Evolutionary conservation across 345 rosid species (phyloP), one percentile per base, ranked within the genome.

Genomic region (Murraya koenigii): DNA sequence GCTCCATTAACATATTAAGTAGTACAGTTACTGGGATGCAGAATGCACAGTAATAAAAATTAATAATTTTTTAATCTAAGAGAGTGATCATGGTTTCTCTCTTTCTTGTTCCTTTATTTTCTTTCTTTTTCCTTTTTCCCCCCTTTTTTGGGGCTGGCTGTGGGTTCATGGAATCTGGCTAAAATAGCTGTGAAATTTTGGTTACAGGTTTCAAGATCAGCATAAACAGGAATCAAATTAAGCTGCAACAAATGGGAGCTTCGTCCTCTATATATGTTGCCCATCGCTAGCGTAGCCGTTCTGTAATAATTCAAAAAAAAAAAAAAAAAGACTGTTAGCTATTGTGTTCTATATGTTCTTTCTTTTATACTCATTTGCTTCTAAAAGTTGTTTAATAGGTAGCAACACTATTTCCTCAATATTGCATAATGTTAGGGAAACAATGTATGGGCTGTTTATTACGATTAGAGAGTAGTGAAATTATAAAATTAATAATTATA

Each of bases 151-250:
- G 26, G 52, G 38, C 56, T 67, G 44, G 19, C 33, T 84, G 8
- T 84, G 8, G 13, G 58, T 81, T 78, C 35, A 55, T 77, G 76
- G 80, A 82, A 80, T 74, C 77, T 61, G 38, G 60, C 47, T 71
- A 23, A 80, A 80, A 72, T 60, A 78, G 74, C 62, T 82, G 68
- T 64, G 52, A 58, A 30, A 55, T 69, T 70, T 68, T 78, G 39
- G 14, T 80, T 84, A 59, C 93, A 92, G 98, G 93, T 94, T 88
- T 87, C 94, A 72, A 92, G 92, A 87, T 80, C 85, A 77, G 84
- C 90, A 82, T 92, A 84, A 87, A 80, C 75, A 83, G 86, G 87
- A 77, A 54, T 63, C 65, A 52, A 76, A 62, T 26, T 30, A 62
- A 73, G 80, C 55, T 73, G 77, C 74, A 77, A 77, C 77, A 77